Conservation (phyloP, 805 yeast genomes). For the Wickerhamomyces strasburgensis region DNA sequence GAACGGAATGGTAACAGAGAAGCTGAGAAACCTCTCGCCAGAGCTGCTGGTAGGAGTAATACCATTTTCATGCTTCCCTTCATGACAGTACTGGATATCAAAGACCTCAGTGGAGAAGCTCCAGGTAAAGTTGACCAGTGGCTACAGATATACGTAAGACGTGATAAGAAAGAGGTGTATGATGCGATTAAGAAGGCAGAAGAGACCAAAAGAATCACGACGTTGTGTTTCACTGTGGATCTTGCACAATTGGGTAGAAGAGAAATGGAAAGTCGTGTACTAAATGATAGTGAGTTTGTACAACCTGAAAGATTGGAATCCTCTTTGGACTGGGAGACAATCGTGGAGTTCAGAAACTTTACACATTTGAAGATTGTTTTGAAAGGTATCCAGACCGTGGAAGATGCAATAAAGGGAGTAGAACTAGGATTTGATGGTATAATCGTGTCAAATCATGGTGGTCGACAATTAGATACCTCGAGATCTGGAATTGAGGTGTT, state of each 20-base stretch:
- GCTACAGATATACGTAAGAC: constrained; percentile 45
- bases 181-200: constrained; percentile 35
- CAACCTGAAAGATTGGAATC: constrained; percentile 4
- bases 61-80: constrained; percentile 46
- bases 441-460: constrained; percentile 87
- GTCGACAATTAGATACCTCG: constrained; percentile 79
- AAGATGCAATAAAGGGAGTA: constrained; percentile 70
- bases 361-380: constrained; percentile 44
- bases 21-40: constrained; percentile 38
- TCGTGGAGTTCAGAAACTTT: constrained; percentile 24
- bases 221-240: constrained; percentile 51
- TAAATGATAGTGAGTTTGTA: background rate
- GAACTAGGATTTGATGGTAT: constrained; percentile 72
- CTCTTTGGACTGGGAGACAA: constrained; percentile 29
- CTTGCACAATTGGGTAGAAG: constrained; percentile 50
- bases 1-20: constrained; percentile 36
- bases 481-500: constrained; percentile 73
- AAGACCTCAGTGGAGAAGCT: constrained; percentile 36
- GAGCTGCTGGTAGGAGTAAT: constrained; percentile 36
- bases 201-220: constrained; percentile 36
- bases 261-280: constrained; percentile 28
- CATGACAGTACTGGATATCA: constrained; percentile 35
- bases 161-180: constrained; percentile 26
- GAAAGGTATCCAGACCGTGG: constrained; percentile 66
- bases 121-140: constrained; percentile 36